phyloP scores from a whole-genome alignment of 768 basidiomycete species.

The Ephemerocybe angulata region DNA sequence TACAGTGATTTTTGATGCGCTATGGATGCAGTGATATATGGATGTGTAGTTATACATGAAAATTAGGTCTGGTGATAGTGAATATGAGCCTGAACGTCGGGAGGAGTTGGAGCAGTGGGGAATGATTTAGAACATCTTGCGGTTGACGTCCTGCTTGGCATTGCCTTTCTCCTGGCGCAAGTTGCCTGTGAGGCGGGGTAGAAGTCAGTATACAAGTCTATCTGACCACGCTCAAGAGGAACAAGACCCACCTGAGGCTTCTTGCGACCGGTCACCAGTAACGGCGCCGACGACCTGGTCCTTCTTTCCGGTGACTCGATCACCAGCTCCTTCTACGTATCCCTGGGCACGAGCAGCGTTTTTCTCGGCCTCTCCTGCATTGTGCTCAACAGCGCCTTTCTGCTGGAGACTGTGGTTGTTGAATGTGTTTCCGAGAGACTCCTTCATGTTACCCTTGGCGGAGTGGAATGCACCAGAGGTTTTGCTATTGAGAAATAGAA shows the following conservation, averaged over 20 bases:
- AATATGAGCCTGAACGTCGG: no score
- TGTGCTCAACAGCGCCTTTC: constrained; percentile 47
- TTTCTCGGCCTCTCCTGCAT: constrained; percentile 41
- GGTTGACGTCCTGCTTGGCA: constrained; percentile 13
- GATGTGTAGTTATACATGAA: no score
- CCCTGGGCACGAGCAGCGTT: constrained; percentile 44
- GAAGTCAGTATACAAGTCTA: neutral
- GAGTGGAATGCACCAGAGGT: constrained; percentile 15
- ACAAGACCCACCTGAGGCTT: constrained; percentile 30
- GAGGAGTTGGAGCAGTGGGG: no score
- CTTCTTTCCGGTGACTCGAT: constrained; percentile 41
- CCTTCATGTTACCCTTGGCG: constrained; percentile 28
- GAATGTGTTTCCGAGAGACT: constrained; percentile 37
- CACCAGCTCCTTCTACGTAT: constrained; percentile 42
- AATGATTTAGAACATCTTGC: constrained; percentile 2
- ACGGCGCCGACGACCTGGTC: constrained; percentile 44
- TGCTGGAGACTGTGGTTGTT: constrained; percentile 40
- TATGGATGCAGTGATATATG: no score
- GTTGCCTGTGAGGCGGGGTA: no score
- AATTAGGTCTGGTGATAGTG: no score
- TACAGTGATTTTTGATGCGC: no score
- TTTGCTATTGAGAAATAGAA: no score
- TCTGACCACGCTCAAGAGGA: neutral
- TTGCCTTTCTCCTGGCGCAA: constrained; percentile 48
- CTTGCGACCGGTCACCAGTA: constrained; percentile 43